phyloP scores from a whole-genome alignment of 441 rosid genomes.

The Flueggea neowawraea region DNA sequence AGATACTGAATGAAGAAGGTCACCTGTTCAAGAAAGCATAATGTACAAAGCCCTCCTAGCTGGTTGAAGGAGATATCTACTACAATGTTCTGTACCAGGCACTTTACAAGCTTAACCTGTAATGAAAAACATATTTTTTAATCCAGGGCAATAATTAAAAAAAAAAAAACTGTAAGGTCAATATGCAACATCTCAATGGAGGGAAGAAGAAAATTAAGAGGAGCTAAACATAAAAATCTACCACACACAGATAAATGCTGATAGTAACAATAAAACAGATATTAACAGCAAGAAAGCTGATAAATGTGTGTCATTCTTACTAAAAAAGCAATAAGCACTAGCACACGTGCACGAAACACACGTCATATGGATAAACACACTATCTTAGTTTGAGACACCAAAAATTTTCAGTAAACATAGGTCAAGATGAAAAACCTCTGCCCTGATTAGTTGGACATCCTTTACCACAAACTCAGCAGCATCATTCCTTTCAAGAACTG shows the following conservation, averaged over 20 bases:
- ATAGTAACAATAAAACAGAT: too few relatives aligned
- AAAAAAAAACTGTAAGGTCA: too few relatives aligned
- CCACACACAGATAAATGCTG: too few relatives aligned
- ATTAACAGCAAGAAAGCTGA: background rate
- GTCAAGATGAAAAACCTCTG: conserved; percentile 59
- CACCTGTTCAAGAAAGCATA: conserved; percentile 95
- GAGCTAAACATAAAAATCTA: too few relatives aligned
- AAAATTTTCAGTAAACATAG: conserved; percentile 7
- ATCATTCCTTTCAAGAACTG: conserved; percentile 66
- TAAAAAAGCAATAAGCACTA: background rate
- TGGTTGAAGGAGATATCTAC: conserved; percentile 96
- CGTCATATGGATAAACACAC: background rate
- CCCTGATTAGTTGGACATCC: conserved; percentile 84
- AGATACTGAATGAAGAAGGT: background rate
- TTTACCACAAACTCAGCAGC: conserved; percentile 59
- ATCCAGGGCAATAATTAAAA: background rate
- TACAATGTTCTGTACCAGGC: conserved; percentile 80
- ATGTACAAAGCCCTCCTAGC: conserved; percentile 81
- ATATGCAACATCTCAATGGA: too few relatives aligned
- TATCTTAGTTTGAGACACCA: background rate
- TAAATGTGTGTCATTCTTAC: background rate
- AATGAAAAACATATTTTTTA: conserved; percentile 11
- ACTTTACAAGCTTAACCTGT: conserved; percentile 96
- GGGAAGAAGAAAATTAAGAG: too few relatives aligned
- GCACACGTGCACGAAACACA: background rate